Percentiles rank a stretch among this genome's conserved stretches.
These are phyloP conservation scores for Coniophora puteana DNA, from an alignment of 1,284 basidiomycete species.

Conservation along the genomic window DNA sequence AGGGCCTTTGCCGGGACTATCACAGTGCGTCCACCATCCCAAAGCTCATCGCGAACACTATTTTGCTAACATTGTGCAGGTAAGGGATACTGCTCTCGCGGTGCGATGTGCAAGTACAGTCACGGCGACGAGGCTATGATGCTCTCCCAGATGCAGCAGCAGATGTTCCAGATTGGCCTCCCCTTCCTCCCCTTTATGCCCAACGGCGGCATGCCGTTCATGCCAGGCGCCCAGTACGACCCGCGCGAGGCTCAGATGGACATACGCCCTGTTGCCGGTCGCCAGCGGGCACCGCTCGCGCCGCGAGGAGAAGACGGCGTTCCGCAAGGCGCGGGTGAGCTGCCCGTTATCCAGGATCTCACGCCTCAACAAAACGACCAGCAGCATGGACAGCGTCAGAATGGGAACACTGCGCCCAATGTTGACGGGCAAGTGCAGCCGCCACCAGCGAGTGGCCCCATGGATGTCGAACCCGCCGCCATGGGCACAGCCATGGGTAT, in stretches of 20 bases:
- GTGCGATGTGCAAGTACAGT: slow-evolving; percentile 87
- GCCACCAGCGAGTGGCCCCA: slow-evolving; percentile 21
- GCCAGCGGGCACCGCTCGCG: slow-evolving; percentile 53
- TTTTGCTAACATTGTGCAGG: slow-evolving; percentile 45
- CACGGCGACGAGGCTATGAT: slow-evolving; percentile 83
- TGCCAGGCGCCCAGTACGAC: slow-evolving; percentile 58
- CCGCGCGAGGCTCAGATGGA: slow-evolving; percentile 76
- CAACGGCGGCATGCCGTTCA: slow-evolving; percentile 37
- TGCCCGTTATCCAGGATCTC: slow-evolving; percentile 76
- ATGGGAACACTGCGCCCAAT: slow-evolving; percentile 10
- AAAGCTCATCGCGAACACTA: slow-evolving; percentile 4
- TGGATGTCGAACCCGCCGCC: slow-evolving; percentile 38
- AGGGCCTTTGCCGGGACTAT: slow-evolving; percentile 84
- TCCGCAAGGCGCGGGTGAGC: slow-evolving; percentile 52
- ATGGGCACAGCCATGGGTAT: slow-evolving; percentile 9
- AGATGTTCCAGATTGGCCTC: too few relatives aligned
- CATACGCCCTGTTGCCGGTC: slow-evolving; percentile 45
- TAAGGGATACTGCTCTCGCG: slow-evolving; percentile 87
- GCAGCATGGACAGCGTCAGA: slow-evolving; percentile 7
- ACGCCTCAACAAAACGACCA: slow-evolving; percentile 48
- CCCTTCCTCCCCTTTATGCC: slow-evolving; percentile 69
- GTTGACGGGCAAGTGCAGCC: slow-evolving; percentile 17
- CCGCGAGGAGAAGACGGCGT: slow-evolving; percentile 46
- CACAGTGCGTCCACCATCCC: slow-evolving; percentile 62
- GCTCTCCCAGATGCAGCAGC: slow-evolving; percentile 55